Base-by-base conservation (phyloP, 129 eudicot genomes). In the Flaveria sonorensis region DNA sequence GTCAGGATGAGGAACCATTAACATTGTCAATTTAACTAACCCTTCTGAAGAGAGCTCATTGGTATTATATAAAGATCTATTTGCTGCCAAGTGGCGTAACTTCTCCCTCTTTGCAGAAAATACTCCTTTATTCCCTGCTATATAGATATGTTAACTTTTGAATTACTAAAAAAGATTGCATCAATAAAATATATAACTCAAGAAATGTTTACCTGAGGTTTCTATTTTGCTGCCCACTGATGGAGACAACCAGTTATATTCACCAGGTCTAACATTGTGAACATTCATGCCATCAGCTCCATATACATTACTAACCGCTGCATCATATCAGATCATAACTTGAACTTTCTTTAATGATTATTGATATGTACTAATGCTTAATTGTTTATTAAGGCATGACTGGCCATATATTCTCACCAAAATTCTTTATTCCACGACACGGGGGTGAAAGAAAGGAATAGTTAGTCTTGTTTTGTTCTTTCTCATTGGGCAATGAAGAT, bases 31-130 rank as follows among this genome's bases (percentile, higher is more conserved):
- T 26, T 63, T 70, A 75, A 71, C 86, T 81, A 81, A 92, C 98
- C 94, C 88, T 71, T 84, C 76, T 61, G 88, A 84, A 73, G 71
- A 81, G 77, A 79, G 74, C 59, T 88, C 80, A 5, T 78, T 82
- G 78, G 50, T 73, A 32, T 87, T 82, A 55, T 79, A 79, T 78
- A 64, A 83, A 62, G 77, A 81, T 60, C 81, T 84, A 55, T 88
- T 76, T 40, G 87, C 81, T 74, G 81, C 86, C 88, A 79, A 79
- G 45, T 73, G 88, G 39, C 75, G 79, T 81, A 93, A 70, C 63
- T 74, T 90, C 36, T 62, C 87, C 76, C 98, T 85, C 78, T 87
- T 88, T 59, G 72, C 74, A 36, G 85, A 74, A 70, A 93, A 90
- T 32, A 88, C 78, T 61, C 87, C 97, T 78, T 79, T 82, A 64